Evolutionary conservation across 2,329 filamentous ascomycete genomes (phyloP), one percentile per base, ranked within the genome.

Genomic region (Cercospora sp.): DNA sequence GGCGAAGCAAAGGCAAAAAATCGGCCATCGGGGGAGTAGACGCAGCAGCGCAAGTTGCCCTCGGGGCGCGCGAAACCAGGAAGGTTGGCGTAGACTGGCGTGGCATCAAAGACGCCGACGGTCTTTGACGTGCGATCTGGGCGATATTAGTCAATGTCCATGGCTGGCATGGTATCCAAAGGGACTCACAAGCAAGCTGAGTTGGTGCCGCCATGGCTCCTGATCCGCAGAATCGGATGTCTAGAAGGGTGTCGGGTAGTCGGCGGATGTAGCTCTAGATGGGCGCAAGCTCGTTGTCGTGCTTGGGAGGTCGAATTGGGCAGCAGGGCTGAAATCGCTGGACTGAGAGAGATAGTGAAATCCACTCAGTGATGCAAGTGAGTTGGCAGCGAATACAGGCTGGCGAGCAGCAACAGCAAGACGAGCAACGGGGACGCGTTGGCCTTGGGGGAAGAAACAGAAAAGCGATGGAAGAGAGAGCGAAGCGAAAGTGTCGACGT

Each of bases 1-100:
- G 89, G 91, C 70, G 92, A 92, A 73, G 94, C 94, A 91, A 92
- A 99, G 72, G 93, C 94, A 82, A 97, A 96, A 85, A 94, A 99
- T 79, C 91, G 92, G 79, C 95, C 94, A 81, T 95, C 96, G 67
- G 93, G 91, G 71, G 95, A 98, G 85, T 99, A 99, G 77, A 89
- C 89, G 85, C 91, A 96, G 84, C 93, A 98, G 81, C 95, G 91
- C 78, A 96, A 87, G 83, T 94, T 97, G 79, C 94, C 94, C 86
- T 97, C 92, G 70, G 94, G 94, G 83, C 91, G 85, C 68, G 80
- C 79, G 77, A 98, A 97, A 76, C 91, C 94, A 77, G 91, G 84
- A 78, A 98, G 87, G 78, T 90, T 84, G 81, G 92, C 87, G 83
- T 99, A 99, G 78, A 90, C 87, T 70, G 95, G 95, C 74, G 90